These are phyloP conservation scores for Phytophthora foliorum DNA, from an alignment of 352 stramenopile genomes.

Conservation along the genomic window DNA sequence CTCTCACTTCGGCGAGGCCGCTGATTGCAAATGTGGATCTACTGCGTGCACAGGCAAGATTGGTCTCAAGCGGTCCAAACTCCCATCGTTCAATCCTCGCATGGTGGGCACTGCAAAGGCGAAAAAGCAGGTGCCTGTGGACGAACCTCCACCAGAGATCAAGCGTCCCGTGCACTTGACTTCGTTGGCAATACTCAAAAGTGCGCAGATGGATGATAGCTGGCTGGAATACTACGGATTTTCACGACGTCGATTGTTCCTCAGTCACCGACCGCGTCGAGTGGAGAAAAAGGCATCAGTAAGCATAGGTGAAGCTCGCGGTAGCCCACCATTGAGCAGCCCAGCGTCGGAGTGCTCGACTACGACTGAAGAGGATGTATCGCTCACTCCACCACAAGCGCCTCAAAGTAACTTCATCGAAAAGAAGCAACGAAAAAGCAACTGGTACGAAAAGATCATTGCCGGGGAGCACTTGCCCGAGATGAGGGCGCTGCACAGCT, in stretches of 20 bases:
- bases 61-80: conserved; percentile 72
- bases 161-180: conserved; percentile 71
- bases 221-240: conserved; percentile 74
- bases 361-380: conserved; percentile 57
- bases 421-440: conserved; percentile 33
- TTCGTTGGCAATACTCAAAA: conserved; percentile 83
- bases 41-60: conserved; percentile 80
- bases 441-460: conserved; percentile 64
- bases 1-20: conserved; percentile 81
- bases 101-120: conserved; percentile 24
- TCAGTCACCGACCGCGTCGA: conserved; percentile 47
- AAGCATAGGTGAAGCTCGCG: conserved; percentile 5
- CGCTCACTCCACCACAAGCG: conserved; percentile 27
- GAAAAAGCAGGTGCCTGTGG: conserved; percentile 35
- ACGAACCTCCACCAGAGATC: conserved; percentile 58
- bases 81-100: conserved; percentile 35
- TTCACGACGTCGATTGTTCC: conserved; percentile 71
- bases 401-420: conserved; percentile 9
- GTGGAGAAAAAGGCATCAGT: conserved; percentile 14
- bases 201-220: conserved; percentile 68
- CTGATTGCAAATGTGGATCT: conserved; percentile 82
- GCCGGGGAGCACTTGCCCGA: conserved; percentile 58
- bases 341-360: conserved; percentile 61
- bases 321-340: conserved; percentile 45
- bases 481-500: conserved; percentile 66